A percentile compares a stretch with the other conserved stretches of the same genome.
Conservation (phyloP, 2,329 filamentous ascomycete genomes). For the Trichoderma endophyticum region DNA sequence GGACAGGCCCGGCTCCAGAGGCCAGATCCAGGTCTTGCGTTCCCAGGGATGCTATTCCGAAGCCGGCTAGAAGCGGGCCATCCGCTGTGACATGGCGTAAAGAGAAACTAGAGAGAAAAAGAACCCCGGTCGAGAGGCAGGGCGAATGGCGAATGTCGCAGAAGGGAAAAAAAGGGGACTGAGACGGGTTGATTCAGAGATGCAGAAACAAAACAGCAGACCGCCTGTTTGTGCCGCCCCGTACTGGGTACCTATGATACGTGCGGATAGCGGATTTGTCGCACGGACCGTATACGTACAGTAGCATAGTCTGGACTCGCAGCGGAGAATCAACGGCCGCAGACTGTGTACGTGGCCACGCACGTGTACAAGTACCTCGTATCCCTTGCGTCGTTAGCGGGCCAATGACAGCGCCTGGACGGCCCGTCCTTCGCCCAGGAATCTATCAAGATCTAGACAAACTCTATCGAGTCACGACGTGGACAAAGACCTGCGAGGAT, state of each 20-base stretch:
- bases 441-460: slow-evolving; percentile 18
- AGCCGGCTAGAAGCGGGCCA: slow-evolving; percentile 18
- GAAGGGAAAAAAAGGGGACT: background rate
- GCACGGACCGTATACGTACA: background rate
- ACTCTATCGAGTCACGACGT: slow-evolving; percentile 16
- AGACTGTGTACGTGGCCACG: slow-evolving; percentile 12
- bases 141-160: background rate
- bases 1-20: background rate
- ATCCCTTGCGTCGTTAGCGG: background rate
- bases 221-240: slow-evolving; percentile 8
- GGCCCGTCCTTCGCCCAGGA: slow-evolving; percentile 5
- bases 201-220: slow-evolving; percentile 13
- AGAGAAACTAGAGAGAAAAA: background rate
- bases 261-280: slow-evolving; percentile 4
- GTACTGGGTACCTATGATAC: background rate
- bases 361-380: slow-evolving; percentile 8
- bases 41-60: background rate
- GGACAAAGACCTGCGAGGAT: background rate
- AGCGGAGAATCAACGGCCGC: background rate
- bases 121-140: background rate
- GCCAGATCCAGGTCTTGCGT: slow-evolving; percentile 10
- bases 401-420: slow-evolving; percentile 1
- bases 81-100: slow-evolving; percentile 3
- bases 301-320: background rate
- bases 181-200: slow-evolving; percentile 1